Base-by-base conservation (phyloP, 768 basidiomycete genomes). In the Russula dissimulans region DNA sequence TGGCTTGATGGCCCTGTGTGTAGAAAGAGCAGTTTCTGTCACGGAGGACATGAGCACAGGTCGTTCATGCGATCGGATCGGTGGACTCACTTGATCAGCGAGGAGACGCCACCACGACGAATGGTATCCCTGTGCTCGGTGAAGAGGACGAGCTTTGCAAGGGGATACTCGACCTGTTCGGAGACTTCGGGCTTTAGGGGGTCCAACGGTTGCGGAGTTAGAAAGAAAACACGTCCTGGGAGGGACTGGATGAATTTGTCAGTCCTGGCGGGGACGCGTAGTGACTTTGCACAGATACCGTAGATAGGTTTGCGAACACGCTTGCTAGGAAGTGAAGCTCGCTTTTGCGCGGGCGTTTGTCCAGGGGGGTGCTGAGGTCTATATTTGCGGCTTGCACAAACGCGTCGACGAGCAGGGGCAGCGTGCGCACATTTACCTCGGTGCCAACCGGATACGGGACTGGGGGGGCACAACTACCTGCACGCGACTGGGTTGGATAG, bases 251-350 rank as follows among this genome's bases (percentile, higher is more conserved):
- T 32, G n/a, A 11, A 36, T n/a, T 44, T 3, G 22, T 53, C 18
- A 47, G 48, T 14, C 50, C 14, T 44, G 41, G 47, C 14, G 1
- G 10, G 6, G 15, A 9, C 2, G 22, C 38, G 32, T 10, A 11
- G 26, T 10, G 39, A 4, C 4, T 29, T 18, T 34, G 34, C 12
- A 4, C 17, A 76, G 85, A 68, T 69, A 94, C 95, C 65, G 82
- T 80, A 54, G 82, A 88, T 57, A 97, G 72, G 69, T 98, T 98
- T 11, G 94, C 93, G 69, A 97, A 97, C 12, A 97, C 95, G 64
- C 87, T 91, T 1, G 95, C 85, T 22, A 98, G 76, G 72, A 98
- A 98, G 73, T 98, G 89, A 17, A 95, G 78, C 48, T 87, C 78
- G 50, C 85, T 91, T 73, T 93, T 94, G 47, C 85, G 75, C 44